phyloP scores from a whole-genome alignment of 75 land plant species.

The Larix kaempferi region DNA sequence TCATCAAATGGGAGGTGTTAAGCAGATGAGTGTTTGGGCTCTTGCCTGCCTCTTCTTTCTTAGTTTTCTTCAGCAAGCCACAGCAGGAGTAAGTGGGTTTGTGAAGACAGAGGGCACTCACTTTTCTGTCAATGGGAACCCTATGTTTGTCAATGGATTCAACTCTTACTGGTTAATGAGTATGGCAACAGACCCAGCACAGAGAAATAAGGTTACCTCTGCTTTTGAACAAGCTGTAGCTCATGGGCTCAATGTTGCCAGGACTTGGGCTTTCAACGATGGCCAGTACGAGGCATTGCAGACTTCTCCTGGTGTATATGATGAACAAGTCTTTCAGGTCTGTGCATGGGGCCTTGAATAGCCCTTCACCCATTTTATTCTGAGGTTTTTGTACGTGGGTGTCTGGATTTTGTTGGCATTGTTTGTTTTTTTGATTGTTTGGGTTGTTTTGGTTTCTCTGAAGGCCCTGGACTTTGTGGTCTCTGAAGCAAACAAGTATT shows the following conservation, averaged over 20 bases:
- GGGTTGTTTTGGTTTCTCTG: neutral
- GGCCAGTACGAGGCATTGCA: conserved; percentile 60
- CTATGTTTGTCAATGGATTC: conserved; percentile 58
- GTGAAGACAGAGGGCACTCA: conserved; percentile 39
- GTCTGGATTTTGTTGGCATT: neutral
- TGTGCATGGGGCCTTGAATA: too few species aligned
- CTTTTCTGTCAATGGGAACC: conserved; percentile 51
- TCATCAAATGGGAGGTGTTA: conserved; percentile 4
- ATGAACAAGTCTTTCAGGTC: conserved; percentile 68
- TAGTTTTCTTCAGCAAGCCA: conserved; percentile 3
- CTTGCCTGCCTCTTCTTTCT: neutral
- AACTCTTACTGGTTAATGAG: conserved; percentile 84
- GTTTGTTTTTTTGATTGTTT: neutral
- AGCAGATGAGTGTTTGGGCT: neutral
- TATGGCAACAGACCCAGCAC: conserved; percentile 47
- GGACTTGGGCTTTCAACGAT: conserved; percentile 92
- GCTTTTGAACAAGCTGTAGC: conserved; percentile 41
- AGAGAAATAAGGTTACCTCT: conserved; percentile 39
- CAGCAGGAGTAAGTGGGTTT: conserved; percentile 32
- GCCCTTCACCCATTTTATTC: neutral
- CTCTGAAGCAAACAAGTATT: conserved; percentile 65
- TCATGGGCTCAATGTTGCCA: conserved; percentile 51
- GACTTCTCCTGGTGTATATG: conserved; percentile 61
- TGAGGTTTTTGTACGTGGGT: neutral
- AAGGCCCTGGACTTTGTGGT: conserved; percentile 87